Evolutionary conservation across 495 filamentous ascomycete species (phyloP).

Genomic region (Sabuloglossum arenarium): DNA sequence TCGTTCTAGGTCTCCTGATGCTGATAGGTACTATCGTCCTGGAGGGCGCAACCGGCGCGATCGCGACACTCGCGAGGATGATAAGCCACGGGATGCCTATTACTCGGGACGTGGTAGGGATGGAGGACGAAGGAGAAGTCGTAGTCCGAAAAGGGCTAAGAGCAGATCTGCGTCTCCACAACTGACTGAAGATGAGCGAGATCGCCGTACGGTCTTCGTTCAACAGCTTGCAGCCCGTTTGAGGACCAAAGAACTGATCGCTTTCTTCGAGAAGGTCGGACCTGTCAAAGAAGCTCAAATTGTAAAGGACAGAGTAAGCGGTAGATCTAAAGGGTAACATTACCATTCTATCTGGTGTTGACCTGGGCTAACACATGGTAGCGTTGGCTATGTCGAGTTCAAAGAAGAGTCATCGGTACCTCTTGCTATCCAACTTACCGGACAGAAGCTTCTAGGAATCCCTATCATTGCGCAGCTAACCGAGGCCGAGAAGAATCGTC

Average conservation of each 20-base stretch:
- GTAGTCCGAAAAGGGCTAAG: constrained; percentile 16
- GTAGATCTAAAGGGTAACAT: constrained; percentile 90
- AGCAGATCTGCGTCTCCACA: constrained; percentile 34
- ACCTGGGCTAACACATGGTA: constrained; percentile 24
- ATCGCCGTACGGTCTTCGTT: constrained; percentile 92
- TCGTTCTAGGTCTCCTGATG: constrained; percentile 50
- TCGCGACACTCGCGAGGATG: constrained; percentile 8
- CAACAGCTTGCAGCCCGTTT: constrained; percentile 90
- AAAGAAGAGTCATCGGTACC: constrained; percentile 86
- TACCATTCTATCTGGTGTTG: constrained; percentile 7
- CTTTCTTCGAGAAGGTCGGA: constrained; percentile 92
- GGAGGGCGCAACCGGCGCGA: constrained; percentile 30
- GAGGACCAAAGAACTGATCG: constrained; percentile 76
- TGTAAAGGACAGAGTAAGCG: constrained; percentile 94
- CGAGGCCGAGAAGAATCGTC: constrained; percentile 98
- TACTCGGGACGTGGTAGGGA: constrained; percentile 27
- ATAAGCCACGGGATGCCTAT: constrained; percentile 20
- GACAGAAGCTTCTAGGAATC: constrained; percentile 94
- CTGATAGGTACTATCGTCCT: constrained; percentile 59
- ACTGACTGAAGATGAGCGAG: constrained; percentile 85
- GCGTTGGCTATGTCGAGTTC: constrained; percentile 99
- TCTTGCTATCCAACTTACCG: constrained; percentile 91
- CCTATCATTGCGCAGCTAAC: constrained; percentile 97
- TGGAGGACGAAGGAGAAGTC: constrained; percentile 20
- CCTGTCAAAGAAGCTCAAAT: constrained; percentile 96